Percentiles rank a stretch among this genome's conserved stretches.
Conservation (phyloP, 305 asterid species). For the Fraxinus sp. region DNA sequence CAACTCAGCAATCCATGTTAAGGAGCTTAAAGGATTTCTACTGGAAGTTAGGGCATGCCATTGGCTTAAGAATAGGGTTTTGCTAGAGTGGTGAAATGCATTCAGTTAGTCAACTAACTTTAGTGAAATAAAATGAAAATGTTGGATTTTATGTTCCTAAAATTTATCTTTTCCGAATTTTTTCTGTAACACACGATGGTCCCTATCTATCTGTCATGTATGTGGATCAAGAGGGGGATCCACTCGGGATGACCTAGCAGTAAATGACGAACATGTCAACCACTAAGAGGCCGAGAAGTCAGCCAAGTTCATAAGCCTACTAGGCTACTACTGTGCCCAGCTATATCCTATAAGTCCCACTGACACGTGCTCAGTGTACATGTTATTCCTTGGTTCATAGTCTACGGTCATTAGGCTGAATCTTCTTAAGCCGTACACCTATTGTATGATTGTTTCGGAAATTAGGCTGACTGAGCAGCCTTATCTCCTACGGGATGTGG, state of each 20-base stretch:
- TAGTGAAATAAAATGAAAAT: neutral
- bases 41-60: neutral
- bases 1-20: neutral
- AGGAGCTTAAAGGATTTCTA: neutral
- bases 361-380: neutral
- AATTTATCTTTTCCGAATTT: neutral
- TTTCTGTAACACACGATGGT: neutral
- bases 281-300: neutral
- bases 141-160: conserved; percentile 8
- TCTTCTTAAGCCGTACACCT: neutral
- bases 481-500: neutral
- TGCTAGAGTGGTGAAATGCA: neutral
- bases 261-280: neutral
- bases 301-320: neutral
- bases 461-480: neutral
- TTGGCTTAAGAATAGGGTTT: neutral
- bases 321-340: neutral
- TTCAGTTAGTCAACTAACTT: neutral
- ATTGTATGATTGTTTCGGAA: neutral
- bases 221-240: neutral
- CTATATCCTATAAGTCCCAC: neutral
- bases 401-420: neutral
- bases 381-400: neutral
- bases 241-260: neutral
- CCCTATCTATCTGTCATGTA: neutral